Evolutionary conservation across 1,139 yeast genomes (phyloP).

Genomic region (Saccharomyces uvarum): DNA sequence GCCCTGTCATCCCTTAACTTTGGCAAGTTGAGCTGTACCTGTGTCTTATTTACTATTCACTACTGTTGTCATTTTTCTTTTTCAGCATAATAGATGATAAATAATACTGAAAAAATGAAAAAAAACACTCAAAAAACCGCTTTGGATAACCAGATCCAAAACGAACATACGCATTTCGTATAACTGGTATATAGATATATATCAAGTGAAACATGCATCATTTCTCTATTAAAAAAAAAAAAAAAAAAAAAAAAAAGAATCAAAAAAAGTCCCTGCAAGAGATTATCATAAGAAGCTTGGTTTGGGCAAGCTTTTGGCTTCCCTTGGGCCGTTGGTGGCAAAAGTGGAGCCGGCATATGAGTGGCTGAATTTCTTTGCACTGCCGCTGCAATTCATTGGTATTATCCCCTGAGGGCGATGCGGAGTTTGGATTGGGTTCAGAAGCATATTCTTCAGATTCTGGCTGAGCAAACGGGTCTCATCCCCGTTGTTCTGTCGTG

Average conservation of each 20-base stretch:
- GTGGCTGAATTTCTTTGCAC: constrained; percentile 6
- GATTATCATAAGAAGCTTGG: constrained; percentile 13
- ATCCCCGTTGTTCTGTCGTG: constrained; percentile 1
- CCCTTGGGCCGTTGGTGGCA: constrained; percentile 15
- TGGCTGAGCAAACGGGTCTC: constrained; percentile 7
- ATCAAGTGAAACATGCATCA: background rate
- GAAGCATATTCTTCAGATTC: constrained; percentile 18
- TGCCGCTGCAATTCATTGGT: constrained; percentile 4
- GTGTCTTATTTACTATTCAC: background rate
- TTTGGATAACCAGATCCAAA: background rate
- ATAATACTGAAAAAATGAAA: background rate
- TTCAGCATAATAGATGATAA: background rate
- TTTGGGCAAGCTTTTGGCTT: constrained; percentile 12
- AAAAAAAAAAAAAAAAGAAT: constrained; percentile 1
- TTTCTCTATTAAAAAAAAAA: constrained; percentile 5
- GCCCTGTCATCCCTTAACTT: background rate
- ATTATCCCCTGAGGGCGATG: background rate
- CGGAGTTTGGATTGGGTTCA: constrained; percentile 6
- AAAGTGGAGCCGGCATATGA: constrained; percentile 33
- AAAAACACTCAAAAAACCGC: background rate
- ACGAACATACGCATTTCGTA: background rate
- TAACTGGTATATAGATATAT: background rate
- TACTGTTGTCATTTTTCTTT: background rate
- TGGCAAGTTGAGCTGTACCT: background rate
- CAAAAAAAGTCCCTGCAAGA: constrained; percentile 1